A percentile compares a stretch with the other conserved stretches of the same genome.
Conservation (phyloP, 2,329 filamentous ascomycete species). For the Sporothrix humicola region DNA sequence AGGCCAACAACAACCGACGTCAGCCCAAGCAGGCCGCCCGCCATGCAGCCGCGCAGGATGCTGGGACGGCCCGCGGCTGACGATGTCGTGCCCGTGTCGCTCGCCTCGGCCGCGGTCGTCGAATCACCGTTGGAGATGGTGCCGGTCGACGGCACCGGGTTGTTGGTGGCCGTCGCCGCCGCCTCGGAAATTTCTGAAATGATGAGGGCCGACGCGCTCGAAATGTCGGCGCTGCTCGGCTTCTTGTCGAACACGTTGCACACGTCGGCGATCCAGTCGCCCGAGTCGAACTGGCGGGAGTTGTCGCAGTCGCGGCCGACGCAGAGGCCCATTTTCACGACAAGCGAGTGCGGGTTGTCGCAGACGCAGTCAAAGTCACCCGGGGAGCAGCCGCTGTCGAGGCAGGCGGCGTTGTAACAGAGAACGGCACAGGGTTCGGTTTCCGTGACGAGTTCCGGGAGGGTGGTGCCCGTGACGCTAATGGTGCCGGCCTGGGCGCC, state of each 20-base stretch:
- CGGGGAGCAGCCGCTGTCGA: conserved; percentile 35
- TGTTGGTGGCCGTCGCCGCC: conserved; percentile 36
- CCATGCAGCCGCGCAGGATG: not conserved
- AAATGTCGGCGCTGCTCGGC: conserved; percentile 30
- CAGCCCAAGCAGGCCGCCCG: not conserved
- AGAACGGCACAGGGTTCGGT: conserved; percentile 36
- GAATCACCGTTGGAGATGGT: conserved; percentile 16
- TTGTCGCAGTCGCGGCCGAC: conserved; percentile 37
- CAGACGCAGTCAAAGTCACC: conserved; percentile 38
- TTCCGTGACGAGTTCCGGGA: conserved; percentile 35
- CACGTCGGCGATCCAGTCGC: conserved; percentile 36
- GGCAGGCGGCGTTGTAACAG: conserved; percentile 37
- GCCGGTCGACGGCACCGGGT: conserved; percentile 34
- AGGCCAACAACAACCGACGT: conserved; percentile 14
- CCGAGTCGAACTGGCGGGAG: conserved; percentile 32
- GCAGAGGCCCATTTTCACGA: conserved; percentile 40
- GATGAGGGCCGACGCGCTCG: conserved; percentile 33
- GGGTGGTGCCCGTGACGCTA: conserved; percentile 34
- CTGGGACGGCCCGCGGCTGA: not conserved
- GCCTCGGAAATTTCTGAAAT: conserved; percentile 34
- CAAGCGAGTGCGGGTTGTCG: conserved; percentile 38
- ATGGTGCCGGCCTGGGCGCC: conserved; percentile 27
- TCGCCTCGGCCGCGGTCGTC: not conserved
- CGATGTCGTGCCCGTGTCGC: not conserved
- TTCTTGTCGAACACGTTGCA: conserved; percentile 33